Evolutionary conservation across 768 basidiomycete species (phyloP), one percentile per base, ranked within the genome.

Genomic region (Trametes cubensis): DNA sequence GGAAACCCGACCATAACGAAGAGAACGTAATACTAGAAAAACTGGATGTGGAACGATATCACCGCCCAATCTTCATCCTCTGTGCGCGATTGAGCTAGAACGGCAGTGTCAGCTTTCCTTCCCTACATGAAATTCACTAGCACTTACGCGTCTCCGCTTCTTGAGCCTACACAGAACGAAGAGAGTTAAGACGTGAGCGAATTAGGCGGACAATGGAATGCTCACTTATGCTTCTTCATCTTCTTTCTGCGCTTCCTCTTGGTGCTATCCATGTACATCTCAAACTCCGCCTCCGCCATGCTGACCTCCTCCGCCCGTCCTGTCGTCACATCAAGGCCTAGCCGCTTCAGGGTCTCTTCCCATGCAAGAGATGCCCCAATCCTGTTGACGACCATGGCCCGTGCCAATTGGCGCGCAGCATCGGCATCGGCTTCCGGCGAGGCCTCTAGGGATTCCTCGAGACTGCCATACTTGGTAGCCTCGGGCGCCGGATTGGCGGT

Each of bases 221-320:
- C 90, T 75, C 71, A 94, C 93, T 95, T 95, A 75, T 96, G 94
- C 78, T 95, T 96, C 83, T 89, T 93, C 88, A 96, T 96, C 86
- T 95, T 96, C 86, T 87, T 90, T 80, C 85, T 80, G 68, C 85
- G 82, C 81, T 94, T 94, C 74, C 92, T 84, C 80, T 88, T 90
- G 28, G 85, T 86, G 67, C 92, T 93, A 68, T 94, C 92, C 77
- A 91, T 79, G 72, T 85, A 74, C 17, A 91, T 81, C 46, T 84
- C 81, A 66, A 85, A 81, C 81, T 82, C 87, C 61, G 85, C 83
- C 71, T 80, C 81, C 17, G 85, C 81, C 67, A 80, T 76, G 66
- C 81, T 80, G 55, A 82, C 82, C 71, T 81, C 75, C 57, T 79
- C 78, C 46, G 83, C 78, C 58, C 81, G 79, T 45, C 80, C 79